Conservation (phyloP, 192 early-diverging fungal species). For the Mortierella alpina region DNA sequence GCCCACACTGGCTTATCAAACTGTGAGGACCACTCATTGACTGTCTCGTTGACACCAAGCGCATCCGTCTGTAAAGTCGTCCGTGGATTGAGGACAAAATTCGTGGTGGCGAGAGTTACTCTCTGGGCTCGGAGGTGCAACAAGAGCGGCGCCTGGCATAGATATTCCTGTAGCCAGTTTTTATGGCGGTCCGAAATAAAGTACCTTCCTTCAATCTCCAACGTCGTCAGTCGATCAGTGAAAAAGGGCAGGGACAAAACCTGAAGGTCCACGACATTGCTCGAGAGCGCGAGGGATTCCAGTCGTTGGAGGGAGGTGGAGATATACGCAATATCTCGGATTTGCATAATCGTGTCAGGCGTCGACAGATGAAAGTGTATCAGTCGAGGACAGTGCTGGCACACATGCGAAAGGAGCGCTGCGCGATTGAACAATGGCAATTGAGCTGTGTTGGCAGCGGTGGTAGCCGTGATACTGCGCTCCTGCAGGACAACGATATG, state of each 20-base stretch:
- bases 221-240: slow-evolving; percentile 11
- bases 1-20: slow-evolving; percentile 13
- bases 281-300: not conserved
- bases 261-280: not conserved
- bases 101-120: not conserved
- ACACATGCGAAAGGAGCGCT: too few species aligned
- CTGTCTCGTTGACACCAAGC: not conserved
- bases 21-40: too few species aligned
- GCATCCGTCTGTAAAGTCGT: not conserved
- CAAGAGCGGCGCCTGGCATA: slow-evolving; percentile 8
- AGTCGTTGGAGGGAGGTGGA: not conserved
- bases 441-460: too few species aligned
- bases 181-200: not conserved
- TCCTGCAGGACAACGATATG: not conserved
- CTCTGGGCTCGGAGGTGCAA: slow-evolving; percentile 9
- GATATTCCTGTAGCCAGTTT: not conserved
- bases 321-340: not conserved
- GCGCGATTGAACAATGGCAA: too few species aligned
- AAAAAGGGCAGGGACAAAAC: not conserved
- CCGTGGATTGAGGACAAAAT: not conserved
- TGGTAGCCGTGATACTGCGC: too few species aligned
- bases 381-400: too few species aligned
- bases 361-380: too few species aligned
- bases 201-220: slow-evolving; percentile 4
- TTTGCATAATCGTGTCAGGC: too few species aligned